Percentiles rank a stretch among this genome's conserved stretches.
phyloP scores from a whole-genome alignment of 1,139 yeast genomes.

The Sugiyamaella sp. region DNA sequence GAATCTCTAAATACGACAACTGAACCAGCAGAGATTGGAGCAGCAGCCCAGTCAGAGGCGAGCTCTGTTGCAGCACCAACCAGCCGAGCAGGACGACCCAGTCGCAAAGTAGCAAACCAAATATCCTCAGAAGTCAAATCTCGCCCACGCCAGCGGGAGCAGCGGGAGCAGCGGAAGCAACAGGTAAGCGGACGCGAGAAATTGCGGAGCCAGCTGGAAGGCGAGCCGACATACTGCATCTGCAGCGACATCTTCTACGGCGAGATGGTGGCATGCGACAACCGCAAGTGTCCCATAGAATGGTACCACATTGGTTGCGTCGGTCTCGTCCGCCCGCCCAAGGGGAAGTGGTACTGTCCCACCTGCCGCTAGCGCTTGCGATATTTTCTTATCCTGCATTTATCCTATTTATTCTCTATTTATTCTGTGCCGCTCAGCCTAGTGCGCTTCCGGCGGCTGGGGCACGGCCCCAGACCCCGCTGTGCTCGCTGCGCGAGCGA shows the following conservation, averaged over 20 bases:
- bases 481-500: neutral
- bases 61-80: too few relatives aligned
- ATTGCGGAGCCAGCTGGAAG: neutral
- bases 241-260: conserved; percentile 83
- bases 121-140: too few relatives aligned
- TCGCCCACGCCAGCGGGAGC: too few relatives aligned
- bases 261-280: conserved; percentile 90
- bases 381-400: neutral
- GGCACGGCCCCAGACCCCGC: neutral
- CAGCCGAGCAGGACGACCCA: too few relatives aligned
- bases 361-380: conserved; percentile 28
- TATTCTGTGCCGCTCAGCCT: neutral
- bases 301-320: conserved; percentile 84
- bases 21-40: too few relatives aligned
- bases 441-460: conserved; percentile 5
- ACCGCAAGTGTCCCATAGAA: conserved; percentile 71
- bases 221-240: conserved; percentile 57
- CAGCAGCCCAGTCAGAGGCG: too few relatives aligned
- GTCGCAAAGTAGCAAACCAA: too few relatives aligned
- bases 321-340: conserved; percentile 51
- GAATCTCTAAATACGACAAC: too few relatives aligned
- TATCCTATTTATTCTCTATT: neutral
- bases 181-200: neutral
- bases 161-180: neutral
- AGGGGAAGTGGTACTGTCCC: conserved; percentile 46